These are phyloP conservation scores for Ceriops decandra DNA, from an alignment of 345 rosid genomes.

Conservation along the genomic window DNA sequence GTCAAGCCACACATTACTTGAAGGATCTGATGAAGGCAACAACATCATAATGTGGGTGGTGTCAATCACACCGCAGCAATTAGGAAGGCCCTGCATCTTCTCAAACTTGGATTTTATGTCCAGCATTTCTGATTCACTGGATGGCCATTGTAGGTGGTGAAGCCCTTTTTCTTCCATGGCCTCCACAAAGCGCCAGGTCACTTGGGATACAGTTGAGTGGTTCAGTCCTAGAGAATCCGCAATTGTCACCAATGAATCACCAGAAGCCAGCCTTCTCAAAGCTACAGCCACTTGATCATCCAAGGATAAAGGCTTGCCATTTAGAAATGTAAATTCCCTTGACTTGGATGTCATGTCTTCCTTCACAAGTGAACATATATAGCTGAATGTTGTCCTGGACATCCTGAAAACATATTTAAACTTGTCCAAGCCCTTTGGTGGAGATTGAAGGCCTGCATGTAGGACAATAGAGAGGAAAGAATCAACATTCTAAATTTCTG, in stretches of 20 bases:
- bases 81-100: constrained; percentile 53
- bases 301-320: constrained; percentile 44
- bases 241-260: constrained; percentile 43
- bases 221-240: constrained; percentile 54
- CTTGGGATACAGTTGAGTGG: constrained; percentile 60
- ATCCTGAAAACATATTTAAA: constrained; percentile 42
- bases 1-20: constrained; percentile 49
- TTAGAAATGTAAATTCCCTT: constrained; percentile 36
- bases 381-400: constrained; percentile 45
- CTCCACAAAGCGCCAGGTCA: constrained; percentile 66
- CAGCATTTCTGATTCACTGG: constrained; percentile 32
- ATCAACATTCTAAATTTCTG: not conserved
- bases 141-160: constrained; percentile 58
- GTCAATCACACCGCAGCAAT: constrained; percentile 60
- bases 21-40: constrained; percentile 46
- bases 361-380: constrained; percentile 55
- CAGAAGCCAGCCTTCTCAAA: constrained; percentile 54
- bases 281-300: constrained; percentile 60
- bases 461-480: constrained; percentile 7
- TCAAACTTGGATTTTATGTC: constrained; percentile 54
- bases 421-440: constrained; percentile 35
- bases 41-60: constrained; percentile 53
- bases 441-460: constrained; percentile 40
- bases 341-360: constrained; percentile 42
- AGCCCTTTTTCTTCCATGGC: constrained; percentile 59